Evolutionary conservation across 192 early-diverging fungal species (phyloP).

Genomic region (Funneliformis geosporum): DNA sequence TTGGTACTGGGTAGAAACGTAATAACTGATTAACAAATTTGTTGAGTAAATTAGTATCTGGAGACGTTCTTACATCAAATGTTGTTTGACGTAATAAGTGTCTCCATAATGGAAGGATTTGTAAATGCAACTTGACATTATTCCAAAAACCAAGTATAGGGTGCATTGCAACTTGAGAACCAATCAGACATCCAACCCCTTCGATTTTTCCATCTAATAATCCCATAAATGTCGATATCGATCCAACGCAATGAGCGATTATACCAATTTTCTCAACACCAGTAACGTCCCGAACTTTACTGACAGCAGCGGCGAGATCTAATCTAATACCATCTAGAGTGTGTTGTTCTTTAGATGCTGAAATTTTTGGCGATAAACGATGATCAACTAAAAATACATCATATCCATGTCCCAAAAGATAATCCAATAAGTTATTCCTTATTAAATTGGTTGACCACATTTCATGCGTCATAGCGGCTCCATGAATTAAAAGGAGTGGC

Average conservation of each 20-base stretch:
- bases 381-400: slow-evolving; percentile 51
- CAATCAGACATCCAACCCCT: slow-evolving; percentile 45
- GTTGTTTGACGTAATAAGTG: slow-evolving; percentile 12
- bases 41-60: slow-evolving; percentile 37
- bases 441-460: slow-evolving; percentile 47
- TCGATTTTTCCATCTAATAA: slow-evolving; percentile 44
- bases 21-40: slow-evolving; percentile 37
- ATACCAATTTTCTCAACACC: slow-evolving; percentile 44
- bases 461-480: slow-evolving; percentile 41
- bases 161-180: slow-evolving; percentile 37
- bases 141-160: slow-evolving; percentile 20
- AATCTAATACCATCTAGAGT: slow-evolving; percentile 33
- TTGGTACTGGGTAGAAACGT: slow-evolving; percentile 40
- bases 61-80: slow-evolving; percentile 29
- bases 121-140: slow-evolving; percentile 2
- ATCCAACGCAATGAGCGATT: slow-evolving; percentile 48
- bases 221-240: slow-evolving; percentile 44
- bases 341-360: slow-evolving; percentile 36
- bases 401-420: slow-evolving; percentile 43
- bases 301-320: slow-evolving; percentile 43
- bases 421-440: slow-evolving; percentile 45
- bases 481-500: slow-evolving; percentile 51
- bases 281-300: slow-evolving; percentile 39
- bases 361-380: slow-evolving; percentile 37
- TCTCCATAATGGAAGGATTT: background rate